phyloP scores from a whole-genome alignment of 192 early-diverging fungal species.

The Backusella australiensis region DNA sequence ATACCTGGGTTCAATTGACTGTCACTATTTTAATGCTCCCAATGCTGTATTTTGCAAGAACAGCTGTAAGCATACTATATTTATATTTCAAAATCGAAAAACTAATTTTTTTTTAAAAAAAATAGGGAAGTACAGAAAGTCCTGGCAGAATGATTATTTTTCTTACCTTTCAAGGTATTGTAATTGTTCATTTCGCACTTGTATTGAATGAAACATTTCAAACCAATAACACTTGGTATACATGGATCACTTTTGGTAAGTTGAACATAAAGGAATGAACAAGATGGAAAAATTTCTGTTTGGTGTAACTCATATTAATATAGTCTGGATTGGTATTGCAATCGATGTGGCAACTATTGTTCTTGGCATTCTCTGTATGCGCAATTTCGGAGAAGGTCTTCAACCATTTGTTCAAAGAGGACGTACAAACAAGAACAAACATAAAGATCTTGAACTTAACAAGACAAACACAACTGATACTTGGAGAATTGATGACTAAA shows the following conservation, averaged over 20 bases:
- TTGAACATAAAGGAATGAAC: background rate
- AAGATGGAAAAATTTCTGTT: background rate
- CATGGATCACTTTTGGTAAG: conserved; percentile 39
- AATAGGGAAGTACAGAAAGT: conserved; percentile 34
- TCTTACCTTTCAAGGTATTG: conserved; percentile 33
- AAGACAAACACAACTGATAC: conserved; percentile 18
- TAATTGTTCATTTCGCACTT: conserved; percentile 32
- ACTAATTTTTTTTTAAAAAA: background rate
- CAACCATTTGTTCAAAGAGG: conserved; percentile 36
- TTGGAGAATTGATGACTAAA: conserved; percentile 34
- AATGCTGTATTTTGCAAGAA: conserved; percentile 34
- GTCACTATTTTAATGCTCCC: conserved; percentile 36
- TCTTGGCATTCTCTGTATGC: conserved; percentile 27
- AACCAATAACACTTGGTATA: conserved; percentile 33
- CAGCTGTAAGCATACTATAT: conserved; percentile 26
- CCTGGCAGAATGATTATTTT: conserved; percentile 28
- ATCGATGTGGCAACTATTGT: conserved; percentile 19
- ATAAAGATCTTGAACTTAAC: conserved; percentile 18
- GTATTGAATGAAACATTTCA: conserved; percentile 27
- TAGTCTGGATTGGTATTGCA: conserved; percentile 22
- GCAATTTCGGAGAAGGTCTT: conserved; percentile 34
- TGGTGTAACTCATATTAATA: background rate
- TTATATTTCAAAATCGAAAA: background rate
- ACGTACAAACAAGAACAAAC: conserved; percentile 8
- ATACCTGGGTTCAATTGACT: conserved; percentile 27